These are phyloP conservation scores for Pisolithus albus DNA, from an alignment of 768 basidiomycete species.

Conservation along the genomic window DNA sequence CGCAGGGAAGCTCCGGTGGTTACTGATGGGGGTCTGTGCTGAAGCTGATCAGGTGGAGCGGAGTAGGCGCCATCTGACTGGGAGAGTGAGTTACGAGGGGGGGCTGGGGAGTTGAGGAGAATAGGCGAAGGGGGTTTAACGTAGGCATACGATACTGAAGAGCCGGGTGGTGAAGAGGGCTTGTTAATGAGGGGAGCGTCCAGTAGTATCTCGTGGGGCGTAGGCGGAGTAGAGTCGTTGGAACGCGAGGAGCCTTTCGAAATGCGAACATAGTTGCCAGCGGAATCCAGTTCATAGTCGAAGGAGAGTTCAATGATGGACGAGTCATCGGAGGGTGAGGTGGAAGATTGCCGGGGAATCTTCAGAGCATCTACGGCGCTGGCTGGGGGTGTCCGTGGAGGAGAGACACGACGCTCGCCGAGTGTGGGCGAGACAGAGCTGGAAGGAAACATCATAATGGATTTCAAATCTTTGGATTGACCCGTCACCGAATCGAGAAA, in stretches of 20 bases:
- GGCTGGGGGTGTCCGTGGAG: slow-evolving; percentile 25
- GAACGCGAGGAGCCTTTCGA: slow-evolving; percentile 38
- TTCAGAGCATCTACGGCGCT: slow-evolving; percentile 25
- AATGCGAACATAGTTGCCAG: slow-evolving; percentile 40
- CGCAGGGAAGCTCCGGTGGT: slow-evolving; percentile 29
- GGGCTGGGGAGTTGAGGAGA: slow-evolving; percentile 32
- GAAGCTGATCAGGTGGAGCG: slow-evolving; percentile 25
- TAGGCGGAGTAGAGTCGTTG: slow-evolving; percentile 34
- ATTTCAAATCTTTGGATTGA: slow-evolving; percentile 3
- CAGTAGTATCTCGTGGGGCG: slow-evolving; percentile 30
- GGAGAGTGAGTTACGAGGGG: slow-evolving; percentile 45
- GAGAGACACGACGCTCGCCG: slow-evolving; percentile 26
- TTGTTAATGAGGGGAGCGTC: slow-evolving; percentile 21
- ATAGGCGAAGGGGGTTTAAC: slow-evolving; percentile 29
- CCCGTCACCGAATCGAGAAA: slow-evolving; percentile 1
- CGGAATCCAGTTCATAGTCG: slow-evolving; percentile 39
- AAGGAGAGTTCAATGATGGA: slow-evolving; percentile 43
- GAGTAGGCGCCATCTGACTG: slow-evolving; percentile 58
- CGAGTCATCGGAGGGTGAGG: slow-evolving; percentile 39
- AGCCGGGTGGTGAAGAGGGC: slow-evolving; percentile 20
- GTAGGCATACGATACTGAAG: slow-evolving; percentile 14
- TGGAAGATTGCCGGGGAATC: slow-evolving; percentile 26
- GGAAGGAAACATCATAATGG: slow-evolving; percentile 10
- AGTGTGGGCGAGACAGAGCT: slow-evolving; percentile 23
- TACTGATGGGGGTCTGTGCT: slow-evolving; percentile 22